These are phyloP conservation scores for Ambrosiella beaveri DNA, from an alignment of 2,329 filamentous ascomycete species.

Conservation along the genomic window DNA sequence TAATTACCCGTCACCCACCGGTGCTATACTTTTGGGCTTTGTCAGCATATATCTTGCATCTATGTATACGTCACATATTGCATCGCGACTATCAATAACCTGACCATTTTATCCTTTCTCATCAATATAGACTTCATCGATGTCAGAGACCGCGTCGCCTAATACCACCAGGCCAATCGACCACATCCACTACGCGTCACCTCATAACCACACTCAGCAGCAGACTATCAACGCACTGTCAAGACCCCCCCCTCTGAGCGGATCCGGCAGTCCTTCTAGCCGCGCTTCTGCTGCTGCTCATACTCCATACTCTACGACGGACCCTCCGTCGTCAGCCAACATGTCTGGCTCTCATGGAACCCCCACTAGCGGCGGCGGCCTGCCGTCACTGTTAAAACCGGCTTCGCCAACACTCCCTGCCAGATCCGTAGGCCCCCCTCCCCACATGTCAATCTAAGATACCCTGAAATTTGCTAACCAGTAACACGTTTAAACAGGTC, in stretches of 20 bases:
- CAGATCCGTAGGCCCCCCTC: slow-evolving; percentile 7
- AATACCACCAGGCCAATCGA: slow-evolving; percentile 3
- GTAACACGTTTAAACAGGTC: slow-evolving; percentile 34
- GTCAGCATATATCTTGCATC: neutral
- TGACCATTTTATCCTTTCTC: neutral
- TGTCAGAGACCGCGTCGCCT: slow-evolving; percentile 2
- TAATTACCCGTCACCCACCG: neutral
- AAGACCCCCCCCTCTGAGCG: slow-evolving; percentile 17
- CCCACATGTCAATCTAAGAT: neutral
- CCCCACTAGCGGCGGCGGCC: slow-evolving; percentile 6
- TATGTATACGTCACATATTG: neutral
- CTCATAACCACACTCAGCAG: slow-evolving; percentile 18
- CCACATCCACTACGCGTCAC: slow-evolving; percentile 30
- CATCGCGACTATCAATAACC: neutral
- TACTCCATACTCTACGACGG: slow-evolving; percentile 14
- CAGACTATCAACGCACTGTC: slow-evolving; percentile 17
- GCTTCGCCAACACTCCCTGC: slow-evolving; percentile 11
- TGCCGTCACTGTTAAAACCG: slow-evolving; percentile 13
- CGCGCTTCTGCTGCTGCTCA: neutral
- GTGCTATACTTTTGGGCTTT: neutral
- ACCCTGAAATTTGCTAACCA: slow-evolving; percentile 5
- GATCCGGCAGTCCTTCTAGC: slow-evolving; percentile 6
- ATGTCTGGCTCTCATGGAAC: slow-evolving; percentile 12
- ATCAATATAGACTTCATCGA: slow-evolving; percentile 1
- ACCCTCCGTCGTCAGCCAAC: slow-evolving; percentile 30